Evolutionary conservation across 768 basidiomycete species (phyloP), one percentile per base, ranked within the genome.

Genomic region (Tulasnella sp.): DNA sequence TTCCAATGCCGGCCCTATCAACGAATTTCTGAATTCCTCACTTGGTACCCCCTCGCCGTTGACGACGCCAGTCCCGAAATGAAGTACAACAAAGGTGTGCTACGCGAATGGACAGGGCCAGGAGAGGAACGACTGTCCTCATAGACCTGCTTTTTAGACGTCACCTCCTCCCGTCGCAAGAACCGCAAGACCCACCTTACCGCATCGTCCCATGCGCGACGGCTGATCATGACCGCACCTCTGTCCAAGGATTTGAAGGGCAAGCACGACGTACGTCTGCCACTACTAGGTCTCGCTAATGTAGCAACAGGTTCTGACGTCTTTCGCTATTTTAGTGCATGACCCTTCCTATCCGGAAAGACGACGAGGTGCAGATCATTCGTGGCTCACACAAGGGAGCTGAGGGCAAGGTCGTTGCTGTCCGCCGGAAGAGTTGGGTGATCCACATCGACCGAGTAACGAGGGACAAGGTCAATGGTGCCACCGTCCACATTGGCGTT

Each of bases 391-490:
- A 98, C 90, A 98, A 98, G 89, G 97, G 98, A 74, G 91, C 96
- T 84, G 97, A 99, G 89, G 97, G 97, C 83, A 98, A 98, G 88
- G 91, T 99, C 80, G 94, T 94, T 79, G 85, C 96, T 86, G 96
- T 98, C 81, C 97, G 96, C 90, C 93, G 96, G 85, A 97, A 97
- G 91, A 96, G 97, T 86, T 99, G 94, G 93, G 94, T 98, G 77
- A 93, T 99, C 85, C 92, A 98, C 86, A 93, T 99, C 84, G 97
- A 99, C 86, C 94, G 97, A 84, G 95, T 99, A 77, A 92, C 93
- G 85, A 91, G 95, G 81, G 97, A 99, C 88, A 98, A 98, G 87
- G 94, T 95, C 81, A 98, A 97, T 84, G 97, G 98, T 81, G 92
- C 96, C 79, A 91, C 95, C 77, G 90, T 92, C 79, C 93, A 93